A percentile compares a stretch with the other conserved stretches of the same genome.
Evolutionary conservation across 345 rosid species (phyloP).

Genomic region (Aurinia saxatilis): DNA sequence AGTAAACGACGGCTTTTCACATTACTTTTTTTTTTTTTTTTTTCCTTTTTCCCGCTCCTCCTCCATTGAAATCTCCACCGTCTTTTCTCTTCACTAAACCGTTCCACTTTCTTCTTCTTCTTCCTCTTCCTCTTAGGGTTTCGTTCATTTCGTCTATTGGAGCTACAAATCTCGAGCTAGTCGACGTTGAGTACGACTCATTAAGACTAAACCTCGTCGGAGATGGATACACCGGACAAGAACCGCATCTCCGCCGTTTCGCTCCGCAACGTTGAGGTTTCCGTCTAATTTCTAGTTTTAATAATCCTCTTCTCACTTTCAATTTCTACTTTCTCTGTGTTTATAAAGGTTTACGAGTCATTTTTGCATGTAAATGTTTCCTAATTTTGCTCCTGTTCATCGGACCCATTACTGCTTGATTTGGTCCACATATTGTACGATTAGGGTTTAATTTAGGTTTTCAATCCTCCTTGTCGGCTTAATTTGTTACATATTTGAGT

Average conservation of each 20-base stretch:
- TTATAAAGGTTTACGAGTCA: neutral
- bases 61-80: slow-evolving; percentile 24
- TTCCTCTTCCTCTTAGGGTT: slow-evolving; percentile 18
- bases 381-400: neutral
- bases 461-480: neutral
- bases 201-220: slow-evolving; percentile 11
- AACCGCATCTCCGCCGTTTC: slow-evolving; percentile 34
- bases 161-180: neutral
- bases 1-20: neutral
- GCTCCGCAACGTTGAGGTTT: slow-evolving; percentile 43
- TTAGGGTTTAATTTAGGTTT: too few relatives aligned
- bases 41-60: slow-evolving; percentile 33
- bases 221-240: slow-evolving; percentile 60
- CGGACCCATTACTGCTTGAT: neutral
- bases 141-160: neutral
- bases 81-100: neutral
- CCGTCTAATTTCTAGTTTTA: neutral
- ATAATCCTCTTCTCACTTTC: neutral
- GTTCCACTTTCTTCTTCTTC: neutral
- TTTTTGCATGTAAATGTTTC: neutral
- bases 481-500: neutral
- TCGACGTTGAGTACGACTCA: neutral
- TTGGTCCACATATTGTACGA: neutral
- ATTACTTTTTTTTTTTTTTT: too few relatives aligned
- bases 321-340: neutral